phyloP scores from a whole-genome alignment of 176 grass and related monocot genomes.

The Poa annua region DNA sequence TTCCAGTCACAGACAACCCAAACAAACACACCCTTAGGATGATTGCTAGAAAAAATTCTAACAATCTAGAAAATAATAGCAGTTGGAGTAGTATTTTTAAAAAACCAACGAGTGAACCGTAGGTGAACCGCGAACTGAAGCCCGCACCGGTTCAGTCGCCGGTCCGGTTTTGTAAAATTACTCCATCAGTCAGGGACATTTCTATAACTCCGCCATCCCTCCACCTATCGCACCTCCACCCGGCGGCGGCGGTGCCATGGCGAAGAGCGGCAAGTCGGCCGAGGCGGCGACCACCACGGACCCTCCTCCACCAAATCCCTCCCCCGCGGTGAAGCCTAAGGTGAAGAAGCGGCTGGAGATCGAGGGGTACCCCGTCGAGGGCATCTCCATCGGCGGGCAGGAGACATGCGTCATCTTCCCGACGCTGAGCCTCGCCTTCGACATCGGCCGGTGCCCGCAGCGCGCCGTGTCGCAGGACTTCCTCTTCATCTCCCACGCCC shows the following conservation, averaged over 20 bases:
- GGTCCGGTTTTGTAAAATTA: no score
- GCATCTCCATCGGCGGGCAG: constrained; percentile 82
- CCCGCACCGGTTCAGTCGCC: no score
- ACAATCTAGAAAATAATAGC: no score
- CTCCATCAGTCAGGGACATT: not conserved
- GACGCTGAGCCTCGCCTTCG: constrained; percentile 86
- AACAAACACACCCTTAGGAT: no score
- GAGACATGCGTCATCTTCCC: constrained; percentile 95
- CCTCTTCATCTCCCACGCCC: constrained; percentile 93
- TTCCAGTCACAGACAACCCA: no score
- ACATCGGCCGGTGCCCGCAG: constrained; percentile 94
- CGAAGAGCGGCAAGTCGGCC: constrained; percentile 31
- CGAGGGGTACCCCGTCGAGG: constrained; percentile 80
- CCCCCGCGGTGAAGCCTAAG: not conserved
- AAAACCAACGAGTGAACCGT: no score
- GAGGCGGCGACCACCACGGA: not conserved
- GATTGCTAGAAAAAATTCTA: no score
- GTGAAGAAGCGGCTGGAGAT: constrained; percentile 42
- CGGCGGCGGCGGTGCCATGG: constrained; percentile 40
- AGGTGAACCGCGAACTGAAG: no score
- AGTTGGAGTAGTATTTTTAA: no score
- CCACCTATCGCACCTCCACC: not conserved
- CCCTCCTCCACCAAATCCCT: not conserved
- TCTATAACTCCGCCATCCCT: not conserved
- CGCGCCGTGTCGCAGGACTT: constrained; percentile 87